Evolutionary conservation across 2,329 filamentous ascomycete genomes (phyloP).

Genomic region (Magnaporthiopsis poae): DNA sequence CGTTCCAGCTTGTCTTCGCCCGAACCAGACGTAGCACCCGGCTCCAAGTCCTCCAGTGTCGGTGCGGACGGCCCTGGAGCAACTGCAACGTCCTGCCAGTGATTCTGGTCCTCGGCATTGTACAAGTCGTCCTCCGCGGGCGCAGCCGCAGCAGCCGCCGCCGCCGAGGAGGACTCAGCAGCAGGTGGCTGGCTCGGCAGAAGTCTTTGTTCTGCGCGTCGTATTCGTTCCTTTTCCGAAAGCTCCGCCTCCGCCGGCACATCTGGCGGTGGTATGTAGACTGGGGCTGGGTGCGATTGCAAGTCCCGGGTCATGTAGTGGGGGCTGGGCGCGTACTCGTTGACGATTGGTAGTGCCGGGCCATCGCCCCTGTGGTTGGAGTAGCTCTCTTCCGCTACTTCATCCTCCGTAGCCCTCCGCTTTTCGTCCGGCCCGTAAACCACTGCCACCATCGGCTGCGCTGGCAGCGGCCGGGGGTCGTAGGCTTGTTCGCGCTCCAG

Average conservation of each 20-base stretch:
- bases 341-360: too few relatives aligned
- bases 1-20: conserved; percentile 71
- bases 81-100: background rate
- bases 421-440: conserved; percentile 1
- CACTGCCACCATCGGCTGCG: conserved; percentile 6
- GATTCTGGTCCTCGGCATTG: conserved; percentile 29
- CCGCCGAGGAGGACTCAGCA: conserved; percentile 23
- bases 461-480: background rate
- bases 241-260: conserved; percentile 50
- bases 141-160: conserved; percentile 29
- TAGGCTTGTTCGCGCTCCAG: background rate
- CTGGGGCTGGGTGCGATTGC: conserved; percentile 28
- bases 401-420: background rate
- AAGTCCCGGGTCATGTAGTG: conserved; percentile 18
- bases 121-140: conserved; percentile 42
- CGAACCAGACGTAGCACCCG: background rate
- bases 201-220: conserved; percentile 66
- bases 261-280: conserved; percentile 50
- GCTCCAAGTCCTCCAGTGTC: conserved; percentile 33
- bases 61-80: conserved; percentile 23
- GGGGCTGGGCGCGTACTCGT: conserved; percentile 5
- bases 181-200: conserved; percentile 69
- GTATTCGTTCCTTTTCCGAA: conserved; percentile 73
- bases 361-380: background rate
- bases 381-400: background rate